Evolutionary conservation across 148 eudicot species (phyloP), one percentile per base, ranked within the genome.

Genomic region (Fagopyrum tataricum): DNA sequence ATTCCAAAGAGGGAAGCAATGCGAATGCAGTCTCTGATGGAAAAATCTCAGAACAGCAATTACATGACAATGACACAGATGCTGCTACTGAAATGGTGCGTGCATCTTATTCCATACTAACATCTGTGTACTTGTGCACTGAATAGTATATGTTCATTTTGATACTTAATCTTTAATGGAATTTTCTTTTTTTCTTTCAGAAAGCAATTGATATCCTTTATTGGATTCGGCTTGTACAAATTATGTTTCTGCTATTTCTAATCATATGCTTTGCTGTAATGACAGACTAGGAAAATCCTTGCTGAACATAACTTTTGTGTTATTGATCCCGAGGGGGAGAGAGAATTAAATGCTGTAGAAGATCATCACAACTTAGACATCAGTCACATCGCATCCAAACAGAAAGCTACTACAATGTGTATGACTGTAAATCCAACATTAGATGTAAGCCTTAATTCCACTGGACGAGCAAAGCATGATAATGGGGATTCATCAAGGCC

Each of bases 221-320:
- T 56, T 21, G 62, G 62, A 20, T 11, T 5, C 2, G 17, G 42
- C n/a, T 0, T 26, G 31, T 26, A 26, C 31, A 26, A 26, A 26
- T 26, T 26, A 2, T 31, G 37, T 31, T 31, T 31, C 37, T 31
- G 37, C 41, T 62, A 11, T 62, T 62, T 4, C 31, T 62, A 37
- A 37, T 7, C 44, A 31, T 64, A 1, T 39, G 20, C 39, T 39
- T 5, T 64, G 43, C 43, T 64, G 17, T 64, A 37, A 5, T 39
- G 2, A 58, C 84, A 87, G 82, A 81, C 82, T 56, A 81, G 82
- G 67, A 87, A 85, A 78, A 77, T 82, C 56, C 91, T 93, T 49
- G 79, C 82, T 72, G 93, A 88, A 78, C 87, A 79, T 64, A 75
- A 81, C 61, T 31, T 74, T 55, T 21, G 46, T 18, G 24, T 31